Evolutionary conservation across 176 grass and related monocot genomes (phyloP), one percentile per base, ranked within the genome.

Genomic region (Oryza officinalis): DNA sequence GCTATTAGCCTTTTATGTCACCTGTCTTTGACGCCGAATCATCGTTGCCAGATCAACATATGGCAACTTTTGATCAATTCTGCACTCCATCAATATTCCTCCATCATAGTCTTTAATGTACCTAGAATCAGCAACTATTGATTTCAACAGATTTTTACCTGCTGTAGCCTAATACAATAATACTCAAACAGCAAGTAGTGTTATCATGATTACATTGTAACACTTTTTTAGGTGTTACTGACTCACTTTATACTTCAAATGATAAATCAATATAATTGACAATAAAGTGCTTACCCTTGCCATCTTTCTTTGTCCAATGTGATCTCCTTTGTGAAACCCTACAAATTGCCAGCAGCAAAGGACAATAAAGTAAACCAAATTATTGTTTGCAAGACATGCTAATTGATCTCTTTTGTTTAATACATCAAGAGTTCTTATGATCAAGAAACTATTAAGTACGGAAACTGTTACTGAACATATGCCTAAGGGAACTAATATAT

Each of bases 71-170:
- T 26, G 91, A 81, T 99, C 88, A 80, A 99, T 99, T 89, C 78
- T 99, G 85, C 97, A 99, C 67, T 99, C 91, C 97, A 99, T 99
- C 52, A 99, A 85, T 90, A 99, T 96, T 77, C 97, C 97, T 83
- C 97, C 97, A 80, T 99, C 97, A 82, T 99, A 99, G 13, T 99
- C 97, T 70, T 99, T 99, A 69, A 99, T 99, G 70, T 99, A 99
- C 67, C 97, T 99, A 69, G 8, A 92, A 86, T 43, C 40, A 45
- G 84, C 15, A 52, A 87, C 41, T 81, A 27, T 49, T 63, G 83
- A 63, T 14, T n/a, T 82, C 20, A 86, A 50, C 27, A 78, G 17
- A 77, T 69, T 80, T 32, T 63, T 10, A 6, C 4, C 32, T 60
- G 31, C 20, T 76, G 30, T 52, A 74, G 27, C 15, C 45, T 52